These are phyloP conservation scores for Pseudohalonectria lignicola DNA, from an alignment of 2,329 filamentous ascomycete genomes.

Conservation along the genomic window DNA sequence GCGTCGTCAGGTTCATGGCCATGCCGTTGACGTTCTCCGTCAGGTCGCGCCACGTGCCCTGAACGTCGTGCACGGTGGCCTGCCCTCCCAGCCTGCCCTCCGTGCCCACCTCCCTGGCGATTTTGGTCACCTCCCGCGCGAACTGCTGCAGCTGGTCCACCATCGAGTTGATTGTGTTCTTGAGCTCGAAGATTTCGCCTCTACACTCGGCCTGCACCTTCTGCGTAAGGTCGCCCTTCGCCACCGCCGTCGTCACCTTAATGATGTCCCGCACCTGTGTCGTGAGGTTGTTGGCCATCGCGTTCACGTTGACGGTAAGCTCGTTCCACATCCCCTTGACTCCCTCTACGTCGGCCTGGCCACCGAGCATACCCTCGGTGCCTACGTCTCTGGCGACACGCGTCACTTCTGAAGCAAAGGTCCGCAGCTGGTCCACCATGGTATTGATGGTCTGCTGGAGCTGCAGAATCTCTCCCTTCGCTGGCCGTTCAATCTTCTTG, in stretches of 20 bases:
- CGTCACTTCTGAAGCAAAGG: slow-evolving; percentile 75
- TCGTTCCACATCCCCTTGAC: slow-evolving; percentile 87
- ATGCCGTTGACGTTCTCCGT: slow-evolving; percentile 96
- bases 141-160: slow-evolving; percentile 96
- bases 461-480: slow-evolving; percentile 71
- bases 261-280: slow-evolving; percentile 94
- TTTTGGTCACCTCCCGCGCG: slow-evolving; percentile 90
- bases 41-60: slow-evolving; percentile 93
- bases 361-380: slow-evolving; percentile 72
- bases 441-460: slow-evolving; percentile 81
- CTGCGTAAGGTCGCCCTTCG: slow-evolving; percentile 84
- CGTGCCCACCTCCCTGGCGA: slow-evolving; percentile 92
- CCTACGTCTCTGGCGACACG: slow-evolving; percentile 75
- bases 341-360: slow-evolving; percentile 72
- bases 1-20: slow-evolving; percentile 95
- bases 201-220: slow-evolving; percentile 90
- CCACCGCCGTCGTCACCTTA: slow-evolving; percentile 61
- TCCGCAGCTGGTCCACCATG: slow-evolving; percentile 78
- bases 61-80: slow-evolving; percentile 89
- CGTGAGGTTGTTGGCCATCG: slow-evolving; percentile 79
- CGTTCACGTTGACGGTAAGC: slow-evolving; percentile 75
- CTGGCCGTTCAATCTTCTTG: slow-evolving; percentile 73
- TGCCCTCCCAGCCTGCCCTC: slow-evolving; percentile 91
- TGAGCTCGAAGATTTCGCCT: slow-evolving; percentile 88
- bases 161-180: slow-evolving; percentile 99